Base-by-base conservation (phyloP, 2,329 filamentous ascomycete genomes). In the Curvularia hawaiiensis region DNA sequence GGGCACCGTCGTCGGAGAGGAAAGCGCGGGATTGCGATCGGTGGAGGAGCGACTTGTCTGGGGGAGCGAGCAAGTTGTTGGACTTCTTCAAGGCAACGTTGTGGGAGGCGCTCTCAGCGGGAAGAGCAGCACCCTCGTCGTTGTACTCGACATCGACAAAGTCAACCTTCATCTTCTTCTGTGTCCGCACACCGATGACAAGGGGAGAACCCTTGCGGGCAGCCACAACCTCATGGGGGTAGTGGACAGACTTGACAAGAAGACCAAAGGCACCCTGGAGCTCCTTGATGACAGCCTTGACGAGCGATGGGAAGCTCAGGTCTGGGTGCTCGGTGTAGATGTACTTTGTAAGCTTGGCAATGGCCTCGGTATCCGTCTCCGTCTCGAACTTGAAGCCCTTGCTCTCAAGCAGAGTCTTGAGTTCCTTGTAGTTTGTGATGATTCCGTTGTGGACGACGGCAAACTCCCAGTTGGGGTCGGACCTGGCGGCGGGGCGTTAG, bases 401-500 rank as follows among this genome's bases (percentile, higher is more conserved):
- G 84, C 85, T 85, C 81, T 90, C 86, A 69, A 99, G 86, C 64
- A 99, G 88, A 62, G 90, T 91, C 88, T 94, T 97, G 73, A 99
- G 84, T 83, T 99, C 95, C 86, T 99, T 99, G 88, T 99, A 99
- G 87, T 99, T 99, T 83, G 95, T 99, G 81, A 99, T 99, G 85
- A 99, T 99, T 76, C 95, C 95, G 82, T 99, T 99, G 89, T 99
- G 95, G 61, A 98, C 95, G 71, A 99, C 89, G 66, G 91, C 86
- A 79, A 99, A 99, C 82, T 99, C 90, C 92, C 94, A 99, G 73
- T 83, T 91, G 71, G 90, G 87, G 79, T 99, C 95, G 66, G 94
- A 98, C 80, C 93, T 96, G 59, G 38, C 47, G n/a, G 30, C 41
- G 49, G 53, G 45, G 43, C 26, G 58, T 73, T 63, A 74, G 71